Percentiles rank a stretch among this genome's conserved stretches.
phyloP scores from a whole-genome alignment of 148 eudicot genomes.

The Dianthus caryophyllus region DNA sequence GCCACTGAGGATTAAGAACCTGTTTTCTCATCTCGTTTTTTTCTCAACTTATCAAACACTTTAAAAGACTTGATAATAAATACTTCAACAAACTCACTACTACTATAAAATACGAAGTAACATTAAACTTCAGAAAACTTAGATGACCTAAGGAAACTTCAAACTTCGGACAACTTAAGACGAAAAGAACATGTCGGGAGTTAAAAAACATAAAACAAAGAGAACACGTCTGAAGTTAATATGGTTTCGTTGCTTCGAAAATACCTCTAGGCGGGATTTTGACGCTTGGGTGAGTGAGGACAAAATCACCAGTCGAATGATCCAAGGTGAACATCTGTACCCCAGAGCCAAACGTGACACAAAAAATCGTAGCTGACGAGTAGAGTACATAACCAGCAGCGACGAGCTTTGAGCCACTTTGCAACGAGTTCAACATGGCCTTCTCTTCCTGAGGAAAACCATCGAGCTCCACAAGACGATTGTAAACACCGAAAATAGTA shows the following conservation, averaged over 20 bases:
- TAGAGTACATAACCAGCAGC: slow-evolving; percentile 96
- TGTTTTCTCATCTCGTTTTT: no score
- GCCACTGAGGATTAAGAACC: no score
- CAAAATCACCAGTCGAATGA: slow-evolving; percentile 79
- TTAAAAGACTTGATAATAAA: no score
- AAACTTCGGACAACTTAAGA: no score
- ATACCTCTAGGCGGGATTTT: slow-evolving; percentile 83
- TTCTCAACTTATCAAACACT: no score
- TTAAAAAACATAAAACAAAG: no score
- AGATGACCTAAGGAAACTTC: no score
- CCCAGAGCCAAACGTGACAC: slow-evolving; percentile 83
- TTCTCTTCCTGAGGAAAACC: slow-evolving; percentile 66
- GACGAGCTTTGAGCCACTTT: slow-evolving; percentile 71
- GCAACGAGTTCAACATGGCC: slow-evolving; percentile 72
- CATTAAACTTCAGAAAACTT: no score
- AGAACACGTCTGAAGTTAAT: no score
- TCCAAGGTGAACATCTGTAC: slow-evolving; percentile 78
- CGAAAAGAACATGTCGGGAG: no score
- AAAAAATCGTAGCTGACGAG: slow-evolving; percentile 91
- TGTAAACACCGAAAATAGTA: slow-evolving; percentile 85
- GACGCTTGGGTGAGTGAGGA: slow-evolving; percentile 72
- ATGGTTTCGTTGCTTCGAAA: background rate
- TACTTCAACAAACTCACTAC: no score
- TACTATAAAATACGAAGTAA: no score
- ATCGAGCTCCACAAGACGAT: slow-evolving; percentile 69